Conservation (phyloP, 2,329 filamentous ascomycete species). For the Alternaria sp. region DNA sequence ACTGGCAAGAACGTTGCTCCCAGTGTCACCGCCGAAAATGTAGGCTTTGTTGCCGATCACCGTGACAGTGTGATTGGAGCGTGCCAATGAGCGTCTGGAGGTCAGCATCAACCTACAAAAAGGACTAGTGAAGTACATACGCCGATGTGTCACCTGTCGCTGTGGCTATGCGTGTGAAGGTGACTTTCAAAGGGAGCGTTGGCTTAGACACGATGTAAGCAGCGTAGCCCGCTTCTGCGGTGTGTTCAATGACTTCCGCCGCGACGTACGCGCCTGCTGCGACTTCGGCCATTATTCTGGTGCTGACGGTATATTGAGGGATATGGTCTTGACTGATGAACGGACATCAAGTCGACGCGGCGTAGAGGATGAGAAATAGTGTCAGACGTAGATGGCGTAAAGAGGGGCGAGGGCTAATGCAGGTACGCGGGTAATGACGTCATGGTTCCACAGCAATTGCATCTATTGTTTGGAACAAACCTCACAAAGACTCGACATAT, state of each 20-base stretch:
- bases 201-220: conserved; percentile 55
- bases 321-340: background rate
- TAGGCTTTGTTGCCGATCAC: conserved; percentile 55
- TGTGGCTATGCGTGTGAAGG: conserved; percentile 54
- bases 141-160: conserved; percentile 47
- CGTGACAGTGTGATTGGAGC: conserved; percentile 53
- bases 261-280: conserved; percentile 51
- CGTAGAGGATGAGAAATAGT: conserved; percentile 2
- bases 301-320: background rate
- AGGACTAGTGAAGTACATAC: conserved; percentile 18
- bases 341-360: background rate
- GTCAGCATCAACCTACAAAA: background rate
- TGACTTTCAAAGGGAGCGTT: conserved; percentile 55
- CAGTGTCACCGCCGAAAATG: conserved; percentile 55
- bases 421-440: conserved; percentile 17
- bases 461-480: background rate
- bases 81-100: conserved; percentile 41
- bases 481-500: background rate
- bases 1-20: conserved; percentile 48
- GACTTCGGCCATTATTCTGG: conserved; percentile 51
- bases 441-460: conserved; percentile 12
- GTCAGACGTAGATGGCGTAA: background rate
- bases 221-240: conserved; percentile 51
- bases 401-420: conserved; percentile 12
- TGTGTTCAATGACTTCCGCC: conserved; percentile 53